Conservation (phyloP, 2,329 filamentous ascomycete species). For the Colletotrichum incanum region DNA sequence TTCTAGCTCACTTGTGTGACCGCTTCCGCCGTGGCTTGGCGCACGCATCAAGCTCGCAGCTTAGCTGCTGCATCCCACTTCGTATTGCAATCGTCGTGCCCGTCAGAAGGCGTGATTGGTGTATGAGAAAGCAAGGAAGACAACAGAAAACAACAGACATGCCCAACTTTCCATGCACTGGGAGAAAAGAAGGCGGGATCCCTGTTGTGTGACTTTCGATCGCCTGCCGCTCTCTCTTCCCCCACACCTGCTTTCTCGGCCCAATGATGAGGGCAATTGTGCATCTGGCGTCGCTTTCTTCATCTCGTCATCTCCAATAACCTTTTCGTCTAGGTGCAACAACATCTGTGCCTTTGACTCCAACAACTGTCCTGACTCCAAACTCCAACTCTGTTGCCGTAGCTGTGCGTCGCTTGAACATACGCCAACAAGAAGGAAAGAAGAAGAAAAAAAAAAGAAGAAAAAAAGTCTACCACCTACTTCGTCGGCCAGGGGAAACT, state of each 20-base stretch:
- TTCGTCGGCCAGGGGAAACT: not conserved
- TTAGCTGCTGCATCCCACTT: not conserved
- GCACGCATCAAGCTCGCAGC: conserved; percentile 4
- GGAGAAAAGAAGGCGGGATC: not conserved
- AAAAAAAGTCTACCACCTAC: not conserved
- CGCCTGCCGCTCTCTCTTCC: not conserved
- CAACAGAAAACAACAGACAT: not conserved
- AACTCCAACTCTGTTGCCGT: conserved; percentile 24
- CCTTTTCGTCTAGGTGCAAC: conserved; percentile 16
- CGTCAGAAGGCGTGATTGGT: not conserved
- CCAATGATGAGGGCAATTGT: conserved; percentile 25
- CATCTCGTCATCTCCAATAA: conserved; percentile 20
- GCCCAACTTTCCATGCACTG: too few relatives aligned
- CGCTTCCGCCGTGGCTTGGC: conserved; percentile 12
- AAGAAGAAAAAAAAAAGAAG: not conserved
- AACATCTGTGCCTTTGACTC: not conserved
- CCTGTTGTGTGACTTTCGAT: conserved; percentile 4
- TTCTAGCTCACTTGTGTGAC: not conserved
- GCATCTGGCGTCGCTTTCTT: conserved; percentile 17
- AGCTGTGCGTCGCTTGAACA: not conserved
- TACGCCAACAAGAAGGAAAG: not conserved
- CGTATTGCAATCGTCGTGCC: not conserved
- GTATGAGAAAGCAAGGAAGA: not conserved
- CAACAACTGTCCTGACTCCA: conserved; percentile 9
- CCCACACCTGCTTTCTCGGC: not conserved